Evolutionary conservation across 2,329 filamentous ascomycete species (phyloP).

Genomic region (Cytospora paraplurivora): DNA sequence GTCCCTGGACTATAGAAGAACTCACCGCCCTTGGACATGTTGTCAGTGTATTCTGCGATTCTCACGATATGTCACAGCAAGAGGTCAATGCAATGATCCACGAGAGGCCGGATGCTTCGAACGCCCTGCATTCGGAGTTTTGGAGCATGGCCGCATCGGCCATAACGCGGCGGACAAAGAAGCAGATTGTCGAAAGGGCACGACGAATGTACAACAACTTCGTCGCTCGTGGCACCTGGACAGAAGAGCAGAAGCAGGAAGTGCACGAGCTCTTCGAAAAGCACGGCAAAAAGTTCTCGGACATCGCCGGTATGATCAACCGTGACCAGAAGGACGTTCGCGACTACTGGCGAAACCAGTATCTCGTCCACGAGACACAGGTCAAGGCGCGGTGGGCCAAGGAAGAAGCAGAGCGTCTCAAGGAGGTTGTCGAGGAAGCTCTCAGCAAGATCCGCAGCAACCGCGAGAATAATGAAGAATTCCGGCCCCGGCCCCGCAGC

Average conservation of each 20-base stretch:
- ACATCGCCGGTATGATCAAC: slow-evolving; percentile 63
- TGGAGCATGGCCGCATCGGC: slow-evolving; percentile 53
- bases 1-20: slow-evolving; percentile 49
- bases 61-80: slow-evolving; percentile 45
- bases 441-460: slow-evolving; percentile 50
- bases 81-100: slow-evolving; percentile 47
- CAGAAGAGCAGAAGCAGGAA: slow-evolving; percentile 57
- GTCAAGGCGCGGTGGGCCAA: slow-evolving; percentile 60
- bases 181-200: slow-evolving; percentile 58
- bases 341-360: slow-evolving; percentile 70
- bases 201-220: slow-evolving; percentile 69
- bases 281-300: slow-evolving; percentile 61
- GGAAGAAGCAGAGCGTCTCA: slow-evolving; percentile 59
- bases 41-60: slow-evolving; percentile 48
- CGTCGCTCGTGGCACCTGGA: slow-evolving; percentile 61
- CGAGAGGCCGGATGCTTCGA: slow-evolving; percentile 27
- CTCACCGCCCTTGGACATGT: slow-evolving; percentile 43
- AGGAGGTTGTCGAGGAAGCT: slow-evolving; percentile 54
- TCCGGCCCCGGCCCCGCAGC: slow-evolving; percentile 27
- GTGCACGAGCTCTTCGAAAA: slow-evolving; percentile 49
- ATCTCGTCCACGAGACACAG: slow-evolving; percentile 58
- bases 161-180: slow-evolving; percentile 53
- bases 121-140: slow-evolving; percentile 44
- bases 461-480: slow-evolving; percentile 36
- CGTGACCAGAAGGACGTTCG: slow-evolving; percentile 67